phyloP scores from a whole-genome alignment of 2,329 filamentous ascomycete species.

The Colletotrichum cereale region DNA sequence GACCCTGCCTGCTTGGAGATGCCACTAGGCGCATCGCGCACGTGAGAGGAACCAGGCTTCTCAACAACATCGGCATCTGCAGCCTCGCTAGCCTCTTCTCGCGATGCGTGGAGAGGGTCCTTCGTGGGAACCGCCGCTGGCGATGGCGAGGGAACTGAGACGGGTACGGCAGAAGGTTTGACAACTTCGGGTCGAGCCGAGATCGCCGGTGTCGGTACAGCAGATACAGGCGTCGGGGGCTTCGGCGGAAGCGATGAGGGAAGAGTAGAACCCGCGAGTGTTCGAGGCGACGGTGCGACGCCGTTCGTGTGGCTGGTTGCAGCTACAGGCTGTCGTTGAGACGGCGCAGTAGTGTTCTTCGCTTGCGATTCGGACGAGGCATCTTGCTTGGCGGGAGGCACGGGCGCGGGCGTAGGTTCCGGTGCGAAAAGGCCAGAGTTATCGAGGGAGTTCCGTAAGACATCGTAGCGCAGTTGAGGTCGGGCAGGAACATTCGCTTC shows the following conservation, averaged over 20 bases:
- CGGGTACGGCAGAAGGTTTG: slow-evolving; percentile 5
- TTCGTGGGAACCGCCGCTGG: slow-evolving; percentile 9
- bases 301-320: slow-evolving; percentile 18
- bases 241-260: slow-evolving; percentile 18
- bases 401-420: slow-evolving; percentile 16
- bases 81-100: slow-evolving; percentile 23
- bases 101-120: slow-evolving; percentile 32
- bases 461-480: slow-evolving; percentile 59
- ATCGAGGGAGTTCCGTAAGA: slow-evolving; percentile 54
- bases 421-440: slow-evolving; percentile 44
- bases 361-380: slow-evolving; percentile 19
- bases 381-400: slow-evolving; percentile 21
- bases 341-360: slow-evolving; percentile 6
- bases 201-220: slow-evolving; percentile 1
- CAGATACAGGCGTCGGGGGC: slow-evolving; percentile 23
- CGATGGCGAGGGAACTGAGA: not conserved
- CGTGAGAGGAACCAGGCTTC: not conserved
- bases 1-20: slow-evolving; percentile 26
- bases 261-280: slow-evolving; percentile 1
- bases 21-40: not conserved
- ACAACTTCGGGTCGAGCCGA: slow-evolving; percentile 14
- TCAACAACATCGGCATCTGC: not conserved
- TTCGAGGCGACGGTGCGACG: slow-evolving; percentile 7
- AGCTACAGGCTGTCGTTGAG: slow-evolving; percentile 17
- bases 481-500: slow-evolving; percentile 66